phyloP scores from a whole-genome alignment of 495 filamentous ascomycete species.

The Trichoderma reesei region DNA sequence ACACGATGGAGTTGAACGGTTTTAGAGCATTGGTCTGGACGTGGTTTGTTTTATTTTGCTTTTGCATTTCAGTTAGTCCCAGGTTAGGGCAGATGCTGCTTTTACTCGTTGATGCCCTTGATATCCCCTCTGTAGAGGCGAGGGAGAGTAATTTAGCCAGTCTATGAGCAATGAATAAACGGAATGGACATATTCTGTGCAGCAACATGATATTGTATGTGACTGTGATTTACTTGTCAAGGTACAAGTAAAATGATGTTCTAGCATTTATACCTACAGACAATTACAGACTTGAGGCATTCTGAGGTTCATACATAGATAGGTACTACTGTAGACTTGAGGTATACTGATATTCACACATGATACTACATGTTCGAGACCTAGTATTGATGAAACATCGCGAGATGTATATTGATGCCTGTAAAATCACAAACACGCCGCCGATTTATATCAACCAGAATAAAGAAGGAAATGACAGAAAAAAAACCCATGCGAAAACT shows the following conservation, averaged over 20 bases:
- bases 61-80: not conserved
- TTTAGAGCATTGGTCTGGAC: conserved; percentile 6
- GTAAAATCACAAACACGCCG: not conserved
- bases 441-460: not conserved
- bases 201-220: not conserved
- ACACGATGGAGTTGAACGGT: conserved; percentile 4
- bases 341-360: too few relatives aligned
- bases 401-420: conserved; percentile 4
- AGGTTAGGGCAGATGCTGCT: not conserved
- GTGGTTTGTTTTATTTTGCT: conserved; percentile 5
- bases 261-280: too few relatives aligned
- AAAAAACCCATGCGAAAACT: not conserved
- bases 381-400: not conserved
- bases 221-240: not conserved
- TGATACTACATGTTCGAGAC: too few relatives aligned
- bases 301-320: too few relatives aligned
- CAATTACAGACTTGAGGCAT: too few relatives aligned
- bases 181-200: not conserved
- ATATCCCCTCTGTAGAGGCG: conserved; percentile 6
- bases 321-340: too few relatives aligned
- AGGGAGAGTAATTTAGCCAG: not conserved
- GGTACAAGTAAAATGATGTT: too few relatives aligned
- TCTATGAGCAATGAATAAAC: conserved; percentile 8
- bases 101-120: not conserved
- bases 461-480: not conserved